Conservation (phyloP, 768 basidiomycete genomes). For the Myochromella boudieri region DNA sequence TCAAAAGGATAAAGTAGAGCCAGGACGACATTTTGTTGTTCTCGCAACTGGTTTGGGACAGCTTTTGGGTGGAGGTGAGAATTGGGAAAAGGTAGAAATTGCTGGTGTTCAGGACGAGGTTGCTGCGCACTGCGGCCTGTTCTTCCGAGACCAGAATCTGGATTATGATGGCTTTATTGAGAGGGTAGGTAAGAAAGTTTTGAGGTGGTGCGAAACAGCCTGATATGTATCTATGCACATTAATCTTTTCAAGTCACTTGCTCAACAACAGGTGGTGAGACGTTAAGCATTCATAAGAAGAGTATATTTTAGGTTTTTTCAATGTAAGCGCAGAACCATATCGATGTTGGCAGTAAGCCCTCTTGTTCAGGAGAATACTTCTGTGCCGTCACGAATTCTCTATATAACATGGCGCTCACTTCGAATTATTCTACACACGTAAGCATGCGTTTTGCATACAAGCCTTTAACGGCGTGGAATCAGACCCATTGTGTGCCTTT, state of each 20-base stretch:
- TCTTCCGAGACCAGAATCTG: conserved; percentile 48
- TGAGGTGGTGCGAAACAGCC: conserved; percentile 40
- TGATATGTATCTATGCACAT: too few species aligned
- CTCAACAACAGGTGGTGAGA: too few species aligned
- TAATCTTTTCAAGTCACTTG: too few species aligned
- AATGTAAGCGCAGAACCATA: too few species aligned
- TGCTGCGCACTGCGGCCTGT: conserved; percentile 54
- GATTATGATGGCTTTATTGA: conserved; percentile 51
- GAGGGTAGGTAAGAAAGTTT: conserved; percentile 38
- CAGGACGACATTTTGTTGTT: conserved; percentile 49
- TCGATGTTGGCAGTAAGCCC: too few species aligned
- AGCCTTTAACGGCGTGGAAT: neutral
- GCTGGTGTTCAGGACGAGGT: conserved; percentile 55
- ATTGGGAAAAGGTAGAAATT: conserved; percentile 54
- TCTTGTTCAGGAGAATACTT: neutral
- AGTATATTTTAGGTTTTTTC: too few species aligned
- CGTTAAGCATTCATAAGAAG: too few species aligned
- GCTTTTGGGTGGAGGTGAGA: conserved; percentile 39
- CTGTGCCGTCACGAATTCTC: too few species aligned
- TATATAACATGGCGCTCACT: too few species aligned
- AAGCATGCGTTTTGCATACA: too few species aligned
- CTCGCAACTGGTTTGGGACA: conserved; percentile 45
- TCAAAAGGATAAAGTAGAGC: conserved; percentile 25
- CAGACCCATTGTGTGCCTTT: conserved; percentile 26
- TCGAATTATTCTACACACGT: too few species aligned